Conservation (phyloP, 2,329 filamentous ascomycete species). For the Aspergillus luchuensis region DNA sequence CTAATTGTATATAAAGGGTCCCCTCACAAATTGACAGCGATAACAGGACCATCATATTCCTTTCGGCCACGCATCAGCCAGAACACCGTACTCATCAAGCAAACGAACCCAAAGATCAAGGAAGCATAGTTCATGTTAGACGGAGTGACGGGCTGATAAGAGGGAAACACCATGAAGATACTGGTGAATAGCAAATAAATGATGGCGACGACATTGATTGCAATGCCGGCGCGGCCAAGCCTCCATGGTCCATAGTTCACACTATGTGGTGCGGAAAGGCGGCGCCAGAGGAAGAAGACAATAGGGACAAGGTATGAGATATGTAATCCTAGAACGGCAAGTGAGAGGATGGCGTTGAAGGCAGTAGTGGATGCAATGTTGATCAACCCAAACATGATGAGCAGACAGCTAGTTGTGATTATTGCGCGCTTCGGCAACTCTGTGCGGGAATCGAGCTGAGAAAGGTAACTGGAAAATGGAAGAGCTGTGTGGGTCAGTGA, state of each 20-base stretch:
- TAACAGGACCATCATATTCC: constrained; percentile 5
- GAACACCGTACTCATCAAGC: constrained; percentile 15
- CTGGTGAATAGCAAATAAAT: constrained; percentile 54
- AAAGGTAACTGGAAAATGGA: not conserved
- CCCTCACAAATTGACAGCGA: too few relatives aligned
- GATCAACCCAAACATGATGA: constrained; percentile 28
- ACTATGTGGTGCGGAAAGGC: not conserved
- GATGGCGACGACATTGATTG: constrained; percentile 48
- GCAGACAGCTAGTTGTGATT: constrained; percentile 16
- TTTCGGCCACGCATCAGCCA: constrained; percentile 13
- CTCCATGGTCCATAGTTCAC: constrained; percentile 6
- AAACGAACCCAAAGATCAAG: constrained; percentile 26
- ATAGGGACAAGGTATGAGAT: constrained; percentile 31
- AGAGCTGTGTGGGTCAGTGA: not conserved
- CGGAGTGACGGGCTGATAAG: constrained; percentile 31
- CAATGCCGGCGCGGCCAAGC: not conserved
- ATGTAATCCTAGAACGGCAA: constrained; percentile 28
- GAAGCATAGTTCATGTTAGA: constrained; percentile 49
- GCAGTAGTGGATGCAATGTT: constrained; percentile 22
- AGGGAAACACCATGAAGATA: constrained; percentile 57
- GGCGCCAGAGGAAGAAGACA: constrained; percentile 29
- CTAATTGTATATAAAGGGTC: too few relatives aligned
- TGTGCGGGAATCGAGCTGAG: not conserved
- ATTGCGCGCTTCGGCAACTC: constrained; percentile 6
- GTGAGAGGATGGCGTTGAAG: constrained; percentile 29